Evolutionary conservation across 116 monocot species (phyloP).

Genomic region (Trichopus zeylanicus): DNA sequence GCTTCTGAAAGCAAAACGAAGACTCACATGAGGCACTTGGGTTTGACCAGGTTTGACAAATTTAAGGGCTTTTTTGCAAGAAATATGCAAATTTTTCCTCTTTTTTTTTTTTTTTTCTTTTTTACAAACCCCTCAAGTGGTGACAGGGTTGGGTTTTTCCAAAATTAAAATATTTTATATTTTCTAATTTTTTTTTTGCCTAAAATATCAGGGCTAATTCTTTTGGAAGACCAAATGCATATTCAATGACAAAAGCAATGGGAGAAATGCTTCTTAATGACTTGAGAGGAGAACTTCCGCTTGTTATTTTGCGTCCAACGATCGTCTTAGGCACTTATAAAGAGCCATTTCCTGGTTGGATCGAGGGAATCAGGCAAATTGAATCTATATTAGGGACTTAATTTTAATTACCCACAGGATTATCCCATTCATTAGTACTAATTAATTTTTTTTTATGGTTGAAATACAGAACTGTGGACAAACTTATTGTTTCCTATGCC

Average conservation of each 20-base stretch:
- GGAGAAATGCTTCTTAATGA: slow-evolving; percentile 33
- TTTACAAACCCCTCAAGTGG: no score
- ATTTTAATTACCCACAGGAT: not conserved
- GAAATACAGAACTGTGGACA: slow-evolving; percentile 34
- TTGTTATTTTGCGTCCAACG: slow-evolving; percentile 39
- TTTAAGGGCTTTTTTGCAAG: no score
- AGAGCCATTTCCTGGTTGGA: slow-evolving; percentile 47
- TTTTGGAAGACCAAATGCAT: slow-evolving; percentile 46
- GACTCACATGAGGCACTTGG: slow-evolving; percentile 52
- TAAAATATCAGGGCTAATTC: slow-evolving; percentile 15
- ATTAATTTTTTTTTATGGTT: not conserved
- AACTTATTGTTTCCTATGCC: slow-evolving; percentile 28
- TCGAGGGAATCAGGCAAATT: slow-evolving; percentile 36
- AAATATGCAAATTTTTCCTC: no score
- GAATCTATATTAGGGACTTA: not conserved
- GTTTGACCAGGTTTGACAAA: slow-evolving; percentile 41
- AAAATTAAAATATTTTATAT: not conserved
- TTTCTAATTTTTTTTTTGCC: not conserved
- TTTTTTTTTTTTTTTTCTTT: no score
- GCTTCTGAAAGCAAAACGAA: not conserved
- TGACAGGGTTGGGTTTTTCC: not conserved
- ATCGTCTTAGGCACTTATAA: slow-evolving; percentile 26
- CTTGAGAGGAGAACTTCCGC: slow-evolving; percentile 17
- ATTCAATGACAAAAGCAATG: slow-evolving; percentile 41
- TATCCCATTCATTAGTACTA: not conserved